Conservation (phyloP, 176 grass and related monocot genomes). For the Leersia perrieri region DNA sequence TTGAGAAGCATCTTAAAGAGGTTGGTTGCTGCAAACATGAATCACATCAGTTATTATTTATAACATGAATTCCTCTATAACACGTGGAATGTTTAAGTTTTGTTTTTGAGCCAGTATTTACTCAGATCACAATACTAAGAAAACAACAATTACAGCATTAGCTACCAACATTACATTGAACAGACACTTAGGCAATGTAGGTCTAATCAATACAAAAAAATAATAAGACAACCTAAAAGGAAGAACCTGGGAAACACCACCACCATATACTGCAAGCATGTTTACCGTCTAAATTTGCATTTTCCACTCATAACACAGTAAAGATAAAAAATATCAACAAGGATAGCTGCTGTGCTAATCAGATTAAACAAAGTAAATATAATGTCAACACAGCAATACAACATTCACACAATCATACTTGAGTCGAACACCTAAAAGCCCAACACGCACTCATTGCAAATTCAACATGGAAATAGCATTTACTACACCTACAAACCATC, state of each 20-base stretch:
- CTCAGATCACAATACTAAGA: background rate
- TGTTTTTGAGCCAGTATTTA: background rate
- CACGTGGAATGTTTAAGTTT: too few species aligned
- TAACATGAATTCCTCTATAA: rapidly evolving
- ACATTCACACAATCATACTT: background rate
- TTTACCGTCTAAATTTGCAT: background rate
- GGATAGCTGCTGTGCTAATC: background rate
- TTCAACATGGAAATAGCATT: background rate
- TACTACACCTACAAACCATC: background rate
- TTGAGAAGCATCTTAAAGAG: constrained; percentile 77
- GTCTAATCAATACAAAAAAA: background rate
- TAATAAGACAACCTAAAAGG: too few species aligned
- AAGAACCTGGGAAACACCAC: background rate
- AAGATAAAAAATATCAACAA: too few species aligned
- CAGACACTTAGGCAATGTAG: too few species aligned
- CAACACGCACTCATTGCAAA: too few species aligned
- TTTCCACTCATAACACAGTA: too few species aligned
- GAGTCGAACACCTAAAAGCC: background rate
- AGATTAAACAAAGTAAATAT: too few species aligned
- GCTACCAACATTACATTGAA: background rate
- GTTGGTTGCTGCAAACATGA: constrained; percentile 43
- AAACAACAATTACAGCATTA: background rate
- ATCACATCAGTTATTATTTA: background rate
- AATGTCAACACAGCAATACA: background rate
- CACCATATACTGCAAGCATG: background rate